Evolutionary conservation across 1,139 yeast genomes (phyloP).

Genomic region (Magnusiomyces ingens): DNA sequence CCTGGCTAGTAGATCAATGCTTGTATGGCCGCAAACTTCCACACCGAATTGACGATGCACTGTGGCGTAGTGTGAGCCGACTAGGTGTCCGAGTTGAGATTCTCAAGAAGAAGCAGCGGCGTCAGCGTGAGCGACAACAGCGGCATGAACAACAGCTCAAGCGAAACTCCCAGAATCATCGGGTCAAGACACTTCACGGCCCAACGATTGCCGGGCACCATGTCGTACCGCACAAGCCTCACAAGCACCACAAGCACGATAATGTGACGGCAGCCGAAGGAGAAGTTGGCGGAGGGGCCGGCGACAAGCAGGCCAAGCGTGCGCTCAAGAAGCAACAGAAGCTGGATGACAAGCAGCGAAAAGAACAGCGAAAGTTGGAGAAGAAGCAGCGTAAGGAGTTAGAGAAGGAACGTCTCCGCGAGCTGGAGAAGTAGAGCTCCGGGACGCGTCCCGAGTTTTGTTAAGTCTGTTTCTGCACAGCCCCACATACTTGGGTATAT

Average conservation of each 20-base stretch:
- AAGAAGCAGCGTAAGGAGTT: too few relatives aligned
- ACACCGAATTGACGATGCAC: constrained; percentile 37
- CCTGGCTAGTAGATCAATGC: constrained; percentile 95
- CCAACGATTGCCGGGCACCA: too few relatives aligned
- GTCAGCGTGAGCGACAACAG: background rate
- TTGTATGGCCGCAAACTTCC: constrained; percentile 91
- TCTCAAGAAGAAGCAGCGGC: constrained; percentile 20
- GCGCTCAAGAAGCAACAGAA: background rate
- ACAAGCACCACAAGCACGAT: background rate
- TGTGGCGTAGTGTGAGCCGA: constrained; percentile 38
- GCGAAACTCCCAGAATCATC: background rate
- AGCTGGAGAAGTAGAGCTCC: too few relatives aligned
- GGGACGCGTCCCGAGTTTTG: too few relatives aligned
- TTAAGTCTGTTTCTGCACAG: too few relatives aligned
- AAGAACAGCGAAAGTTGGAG: background rate
- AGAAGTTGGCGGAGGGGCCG: too few relatives aligned
- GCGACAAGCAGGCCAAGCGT: background rate
- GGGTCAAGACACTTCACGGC: too few relatives aligned
- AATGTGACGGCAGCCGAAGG: too few relatives aligned
- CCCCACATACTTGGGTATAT: too few relatives aligned
- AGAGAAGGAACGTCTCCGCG: too few relatives aligned
- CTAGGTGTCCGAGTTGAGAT: constrained; percentile 36
- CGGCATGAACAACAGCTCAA: background rate
- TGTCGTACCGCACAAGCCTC: background rate
- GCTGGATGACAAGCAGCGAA: background rate